Conservation (phyloP, 148 eudicot species). For the Gaultheria prostrata region DNA sequence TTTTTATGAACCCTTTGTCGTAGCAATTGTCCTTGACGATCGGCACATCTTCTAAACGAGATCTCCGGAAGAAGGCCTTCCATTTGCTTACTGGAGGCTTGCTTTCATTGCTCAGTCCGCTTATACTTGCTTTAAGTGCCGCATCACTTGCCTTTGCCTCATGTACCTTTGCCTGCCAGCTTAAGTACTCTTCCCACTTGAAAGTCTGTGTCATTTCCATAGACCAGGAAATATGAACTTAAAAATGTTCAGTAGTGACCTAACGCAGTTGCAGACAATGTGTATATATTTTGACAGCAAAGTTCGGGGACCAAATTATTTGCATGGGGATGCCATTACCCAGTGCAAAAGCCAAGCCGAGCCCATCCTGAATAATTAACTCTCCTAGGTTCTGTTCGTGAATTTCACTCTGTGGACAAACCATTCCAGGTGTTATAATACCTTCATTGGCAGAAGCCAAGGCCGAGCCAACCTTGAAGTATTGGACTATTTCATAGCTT, state of each 20-base stretch:
- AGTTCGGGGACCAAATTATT: not conserved
- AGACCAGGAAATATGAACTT: slow-evolving; percentile 6
- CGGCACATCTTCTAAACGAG: slow-evolving; percentile 53
- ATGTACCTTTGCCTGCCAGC: slow-evolving; percentile 61
- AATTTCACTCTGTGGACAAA: not conserved
- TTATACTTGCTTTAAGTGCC: slow-evolving; percentile 65
- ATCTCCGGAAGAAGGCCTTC: slow-evolving; percentile 68
- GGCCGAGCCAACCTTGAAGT: not conserved
- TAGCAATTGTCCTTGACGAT: slow-evolving; percentile 58
- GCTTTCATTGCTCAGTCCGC: slow-evolving; percentile 43
- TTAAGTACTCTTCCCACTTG: slow-evolving; percentile 85
- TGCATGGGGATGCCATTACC: not conserved
- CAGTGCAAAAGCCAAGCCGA: not conserved
- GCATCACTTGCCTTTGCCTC: slow-evolving; percentile 77
- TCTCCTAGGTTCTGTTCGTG: not conserved
- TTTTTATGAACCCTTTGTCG: slow-evolving; percentile 61
- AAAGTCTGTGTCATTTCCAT: slow-evolving; percentile 56
- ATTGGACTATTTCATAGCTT: not conserved
- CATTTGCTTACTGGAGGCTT: slow-evolving; percentile 73
- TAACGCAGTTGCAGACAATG: not conserved
- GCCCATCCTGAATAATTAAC: not conserved
- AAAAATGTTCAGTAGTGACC: not conserved
- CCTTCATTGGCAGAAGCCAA: not conserved
- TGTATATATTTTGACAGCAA: not conserved
- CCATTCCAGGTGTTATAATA: not conserved